These are phyloP conservation scores for Hymenoscyphus albidus DNA, from an alignment of 2,329 filamentous ascomycete genomes.

Conservation along the genomic window DNA sequence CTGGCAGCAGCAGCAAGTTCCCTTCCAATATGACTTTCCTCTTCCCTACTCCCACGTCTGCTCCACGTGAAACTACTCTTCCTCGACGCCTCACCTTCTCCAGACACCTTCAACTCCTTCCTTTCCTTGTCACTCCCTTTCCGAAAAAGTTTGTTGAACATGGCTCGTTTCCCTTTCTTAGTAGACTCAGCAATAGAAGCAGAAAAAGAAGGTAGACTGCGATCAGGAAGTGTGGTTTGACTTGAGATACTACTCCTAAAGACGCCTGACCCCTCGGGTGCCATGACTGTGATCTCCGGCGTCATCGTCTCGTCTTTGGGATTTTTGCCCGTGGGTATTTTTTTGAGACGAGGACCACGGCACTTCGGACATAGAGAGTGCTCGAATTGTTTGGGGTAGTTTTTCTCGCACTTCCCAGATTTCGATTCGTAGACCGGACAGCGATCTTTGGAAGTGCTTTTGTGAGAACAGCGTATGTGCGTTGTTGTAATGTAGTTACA, in stretches of 20 bases:
- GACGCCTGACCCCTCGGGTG: background rate
- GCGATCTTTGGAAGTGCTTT: background rate
- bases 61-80: background rate
- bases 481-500: background rate
- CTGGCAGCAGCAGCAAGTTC: background rate
- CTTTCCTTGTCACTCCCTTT: background rate
- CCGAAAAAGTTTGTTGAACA: background rate
- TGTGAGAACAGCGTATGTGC: slow-evolving; percentile 1
- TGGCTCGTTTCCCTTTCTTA: background rate
- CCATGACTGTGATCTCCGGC: background rate
- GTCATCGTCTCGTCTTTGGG: background rate
- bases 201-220: background rate
- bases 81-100: background rate
- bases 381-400: background rate
- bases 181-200: background rate
- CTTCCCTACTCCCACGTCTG: background rate
- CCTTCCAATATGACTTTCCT: background rate
- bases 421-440: background rate
- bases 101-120: background rate
- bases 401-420: background rate
- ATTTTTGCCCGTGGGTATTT: background rate
- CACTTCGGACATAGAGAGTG: slow-evolving; percentile 3
- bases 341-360: background rate
- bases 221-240: background rate
- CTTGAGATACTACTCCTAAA: background rate